Conservation (phyloP, 768 basidiomycete genomes). For the Rhodosporidiobolus sp. region DNA sequence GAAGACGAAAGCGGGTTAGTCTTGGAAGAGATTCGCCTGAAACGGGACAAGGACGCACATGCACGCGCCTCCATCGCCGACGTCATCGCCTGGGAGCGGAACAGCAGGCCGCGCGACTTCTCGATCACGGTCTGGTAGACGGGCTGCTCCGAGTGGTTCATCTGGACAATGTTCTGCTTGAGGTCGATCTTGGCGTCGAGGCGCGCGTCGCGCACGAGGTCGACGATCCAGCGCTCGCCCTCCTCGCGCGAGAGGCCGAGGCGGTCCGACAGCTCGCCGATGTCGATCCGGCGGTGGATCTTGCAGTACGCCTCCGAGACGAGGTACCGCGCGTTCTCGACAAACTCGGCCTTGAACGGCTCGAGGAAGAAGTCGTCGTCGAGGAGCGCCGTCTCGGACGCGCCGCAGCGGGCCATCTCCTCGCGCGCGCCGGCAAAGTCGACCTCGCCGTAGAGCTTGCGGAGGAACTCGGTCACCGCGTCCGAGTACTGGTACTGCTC, state of each 20-base stretch:
- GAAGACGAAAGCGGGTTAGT: background rate
- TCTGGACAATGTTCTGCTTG: slow-evolving; percentile 95
- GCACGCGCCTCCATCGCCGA: slow-evolving; percentile 43
- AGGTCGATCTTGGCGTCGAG: slow-evolving; percentile 99
- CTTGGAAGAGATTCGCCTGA: no score
- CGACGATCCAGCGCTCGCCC: slow-evolving; percentile 99
- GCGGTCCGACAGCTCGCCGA: slow-evolving; percentile 80
- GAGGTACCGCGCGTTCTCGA: slow-evolving; percentile 93
- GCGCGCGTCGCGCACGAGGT: slow-evolving; percentile 93
- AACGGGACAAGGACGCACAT: slow-evolving; percentile 15
- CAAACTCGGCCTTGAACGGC: slow-evolving; percentile 85
- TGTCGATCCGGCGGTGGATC: slow-evolving; percentile 71
- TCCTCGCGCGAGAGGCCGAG: slow-evolving; percentile 90
- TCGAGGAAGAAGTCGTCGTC: slow-evolving; percentile 90
- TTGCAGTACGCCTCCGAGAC: slow-evolving; percentile 97
- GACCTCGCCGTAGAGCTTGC: slow-evolving; percentile 89
- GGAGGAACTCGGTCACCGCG: slow-evolving; percentile 87
- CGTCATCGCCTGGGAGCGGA: slow-evolving; percentile 76
- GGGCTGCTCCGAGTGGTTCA: slow-evolving; percentile 81
- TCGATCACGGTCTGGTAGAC: slow-evolving; percentile 93
- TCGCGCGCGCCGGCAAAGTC: slow-evolving; percentile 93
- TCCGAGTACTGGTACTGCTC: slow-evolving; percentile 96
- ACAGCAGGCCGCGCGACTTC: slow-evolving; percentile 84
- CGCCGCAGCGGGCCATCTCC: slow-evolving; percentile 39
- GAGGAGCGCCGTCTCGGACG: slow-evolving; percentile 72